Base-by-base conservation (phyloP, 805 yeast species). In the Priceomyces fermenticarens region DNA sequence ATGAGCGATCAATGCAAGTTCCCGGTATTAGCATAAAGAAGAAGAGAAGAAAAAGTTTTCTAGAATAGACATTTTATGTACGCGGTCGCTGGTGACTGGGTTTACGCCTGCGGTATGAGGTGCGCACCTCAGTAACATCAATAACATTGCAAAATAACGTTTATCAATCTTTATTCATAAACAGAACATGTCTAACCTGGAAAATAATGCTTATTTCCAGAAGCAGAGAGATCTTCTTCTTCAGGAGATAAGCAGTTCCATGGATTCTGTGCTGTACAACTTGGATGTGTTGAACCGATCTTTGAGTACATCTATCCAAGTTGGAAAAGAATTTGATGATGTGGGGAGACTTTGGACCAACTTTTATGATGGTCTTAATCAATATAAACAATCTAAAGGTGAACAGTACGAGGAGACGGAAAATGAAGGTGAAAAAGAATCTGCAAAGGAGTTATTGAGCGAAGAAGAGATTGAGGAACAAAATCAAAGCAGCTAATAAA, bases 241-340 rank as follows among this genome's bases (percentile, higher is more conserved):
- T n/a, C 72, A 77, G 32, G 84, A 81, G 44, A 79, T 81, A 34
- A 60, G 80, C 2, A 52, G 59, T 32, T 66, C 80, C 9, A 73
- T 85, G 76, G 88, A 82, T 49, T 73, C 83, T 0, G 84, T 84
- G 5, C 65, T 83, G 38, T 70, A 78, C 51, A 81, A 81, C 49
- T 59, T 85, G 42, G 83, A 82, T 49, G 73, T 80, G 14, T 63
- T 85, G 44, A 85, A 85, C 54, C 70, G 88, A 33, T 76, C 89
- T 0, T 62, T 85, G 38, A 84, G 82, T 48, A 80, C 78, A 32
- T 76, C 81, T 2, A 73, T 83, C 11, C 83, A 84, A 15, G 87
- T 85, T 2, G 90, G 93, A 1, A 80, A 80, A 53, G 90, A 83
- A 44, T 85, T 85, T 51, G 86, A 84, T 42, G 75, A 77, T 38